phyloP scores from a whole-genome alignment of 805 yeast species.

The Cyberlindnera japonica region DNA sequence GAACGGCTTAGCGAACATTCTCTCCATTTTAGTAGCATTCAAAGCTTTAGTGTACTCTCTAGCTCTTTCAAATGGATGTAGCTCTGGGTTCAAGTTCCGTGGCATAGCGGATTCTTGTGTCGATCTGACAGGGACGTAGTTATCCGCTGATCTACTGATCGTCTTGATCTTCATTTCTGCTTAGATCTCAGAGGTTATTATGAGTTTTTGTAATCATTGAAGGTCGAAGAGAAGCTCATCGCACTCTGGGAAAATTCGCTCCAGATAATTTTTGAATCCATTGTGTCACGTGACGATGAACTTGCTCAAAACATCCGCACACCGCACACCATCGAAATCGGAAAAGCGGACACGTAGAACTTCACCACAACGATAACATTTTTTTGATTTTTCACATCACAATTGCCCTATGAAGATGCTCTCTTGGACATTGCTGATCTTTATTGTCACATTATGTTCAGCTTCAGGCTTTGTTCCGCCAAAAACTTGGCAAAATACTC shows the following conservation, averaged over 20 bases:
- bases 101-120: slow-evolving; percentile 86
- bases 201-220: no score
- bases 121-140: slow-evolving; percentile 87
- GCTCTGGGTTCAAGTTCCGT: slow-evolving; percentile 85
- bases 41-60: slow-evolving; percentile 93
- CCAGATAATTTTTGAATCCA: no score
- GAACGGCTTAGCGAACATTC: slow-evolving; percentile 98
- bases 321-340: no score
- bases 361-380: no score
- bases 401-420: no score
- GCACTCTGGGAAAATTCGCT: no score
- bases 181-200: neutral
- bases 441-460: neutral
- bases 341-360: neutral
- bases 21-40: slow-evolving; percentile 90
- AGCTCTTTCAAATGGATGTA: slow-evolving; percentile 96
- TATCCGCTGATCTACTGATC: slow-evolving; percentile 68
- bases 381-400: no score
- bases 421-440: neutral
- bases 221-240: slow-evolving; percentile 1
- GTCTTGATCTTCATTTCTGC: slow-evolving; percentile 27
- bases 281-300: no score
- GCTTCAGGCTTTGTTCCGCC: slow-evolving; percentile 16
- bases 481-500: slow-evolving; percentile 48
- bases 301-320: no score